Percentiles rank a stretch among this genome's conserved stretches.
Conservation (phyloP, 352 stramenopile species). For the Phytopythium sindhum region DNA sequence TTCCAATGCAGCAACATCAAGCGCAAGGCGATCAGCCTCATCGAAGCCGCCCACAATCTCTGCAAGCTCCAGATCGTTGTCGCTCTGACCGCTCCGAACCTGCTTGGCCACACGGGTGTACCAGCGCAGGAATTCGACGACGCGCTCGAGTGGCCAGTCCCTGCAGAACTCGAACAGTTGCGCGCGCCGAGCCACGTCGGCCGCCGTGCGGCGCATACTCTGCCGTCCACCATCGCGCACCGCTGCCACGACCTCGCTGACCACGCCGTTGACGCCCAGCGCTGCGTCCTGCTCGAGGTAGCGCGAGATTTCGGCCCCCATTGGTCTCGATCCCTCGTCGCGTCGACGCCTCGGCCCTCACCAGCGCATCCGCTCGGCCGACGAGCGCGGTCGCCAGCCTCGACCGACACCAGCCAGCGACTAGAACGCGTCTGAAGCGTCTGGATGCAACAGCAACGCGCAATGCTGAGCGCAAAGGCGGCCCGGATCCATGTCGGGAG, state of each 20-base stretch:
- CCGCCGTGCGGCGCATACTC: conserved; percentile 27
- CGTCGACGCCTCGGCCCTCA: neutral
- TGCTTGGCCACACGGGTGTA: conserved; percentile 38
- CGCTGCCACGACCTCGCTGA: conserved; percentile 21
- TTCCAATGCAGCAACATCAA: conserved; percentile 29
- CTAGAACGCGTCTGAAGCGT: too few species aligned
- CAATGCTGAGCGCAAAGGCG: too few species aligned
- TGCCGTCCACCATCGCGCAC: neutral
- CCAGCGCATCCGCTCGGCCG: neutral
- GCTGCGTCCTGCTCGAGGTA: conserved; percentile 38
- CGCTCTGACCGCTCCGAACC: neutral
- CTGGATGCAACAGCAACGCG: too few species aligned
- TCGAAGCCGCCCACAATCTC: neutral
- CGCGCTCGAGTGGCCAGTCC: conserved; percentile 50
- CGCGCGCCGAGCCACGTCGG: conserved; percentile 39
- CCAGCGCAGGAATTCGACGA: conserved; percentile 59
- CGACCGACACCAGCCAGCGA: neutral
- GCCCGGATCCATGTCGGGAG: too few species aligned
- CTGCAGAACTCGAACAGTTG: conserved; percentile 56
- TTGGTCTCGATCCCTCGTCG: conserved; percentile 4
- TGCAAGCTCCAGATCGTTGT: neutral
- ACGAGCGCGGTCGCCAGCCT: neutral
- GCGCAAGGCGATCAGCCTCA: conserved; percentile 33
- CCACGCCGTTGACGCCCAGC: conserved; percentile 37
- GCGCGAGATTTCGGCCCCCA: conserved; percentile 43